Conservation (phyloP, 768 basidiomycete species). For the Russula abietina region DNA sequence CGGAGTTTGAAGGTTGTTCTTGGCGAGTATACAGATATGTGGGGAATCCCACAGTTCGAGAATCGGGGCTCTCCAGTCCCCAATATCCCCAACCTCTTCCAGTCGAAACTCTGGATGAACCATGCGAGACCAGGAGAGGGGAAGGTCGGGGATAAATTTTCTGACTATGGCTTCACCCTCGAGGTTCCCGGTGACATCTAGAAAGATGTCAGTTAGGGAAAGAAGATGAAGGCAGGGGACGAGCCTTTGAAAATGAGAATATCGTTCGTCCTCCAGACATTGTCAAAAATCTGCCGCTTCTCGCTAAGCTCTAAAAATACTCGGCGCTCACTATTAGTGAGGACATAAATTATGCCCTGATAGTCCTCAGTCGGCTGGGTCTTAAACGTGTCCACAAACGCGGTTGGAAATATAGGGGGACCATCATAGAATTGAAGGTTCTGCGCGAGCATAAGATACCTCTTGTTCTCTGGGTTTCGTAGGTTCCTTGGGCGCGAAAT, state of each 20-base stretch:
- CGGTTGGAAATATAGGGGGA: no score
- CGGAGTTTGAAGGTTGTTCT: not conserved
- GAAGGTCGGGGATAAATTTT: not conserved
- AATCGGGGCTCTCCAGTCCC: not conserved
- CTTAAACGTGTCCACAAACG: not conserved
- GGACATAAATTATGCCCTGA: not conserved
- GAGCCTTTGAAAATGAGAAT: constrained; percentile 6
- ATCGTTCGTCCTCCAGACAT: not conserved
- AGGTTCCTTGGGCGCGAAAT: not conserved
- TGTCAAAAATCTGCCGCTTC: not conserved
- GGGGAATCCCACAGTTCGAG: not conserved
- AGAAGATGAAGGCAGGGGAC: not conserved
- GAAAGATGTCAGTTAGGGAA: not conserved
- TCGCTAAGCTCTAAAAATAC: not conserved
- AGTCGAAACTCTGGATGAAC: not conserved
- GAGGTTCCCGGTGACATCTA: not conserved
- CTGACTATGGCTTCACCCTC: not conserved
- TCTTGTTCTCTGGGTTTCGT: not conserved
- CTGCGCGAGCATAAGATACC: not conserved
- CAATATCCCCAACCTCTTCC: not conserved
- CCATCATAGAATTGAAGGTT: constrained; percentile 7
- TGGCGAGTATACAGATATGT: not conserved
- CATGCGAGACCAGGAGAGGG: not conserved
- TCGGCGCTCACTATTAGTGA: not conserved
- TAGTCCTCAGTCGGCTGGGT: not conserved